A percentile compares a stretch with the other conserved stretches of the same genome.
Evolutionary conservation across 108 stramenopile species (phyloP).

Genomic region (Nitzschia sp.): DNA sequence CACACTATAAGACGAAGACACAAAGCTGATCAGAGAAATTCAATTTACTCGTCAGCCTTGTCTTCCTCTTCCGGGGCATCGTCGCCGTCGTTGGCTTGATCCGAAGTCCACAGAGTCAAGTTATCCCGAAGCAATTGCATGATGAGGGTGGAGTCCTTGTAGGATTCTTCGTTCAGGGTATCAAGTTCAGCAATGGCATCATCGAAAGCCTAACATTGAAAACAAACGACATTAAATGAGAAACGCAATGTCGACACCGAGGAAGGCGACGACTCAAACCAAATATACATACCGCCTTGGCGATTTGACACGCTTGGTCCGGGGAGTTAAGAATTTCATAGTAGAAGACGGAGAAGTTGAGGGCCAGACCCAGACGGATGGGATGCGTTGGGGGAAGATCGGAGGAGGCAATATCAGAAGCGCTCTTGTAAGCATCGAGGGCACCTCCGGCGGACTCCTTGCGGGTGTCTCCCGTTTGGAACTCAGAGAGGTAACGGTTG

Average conservation of each 20-base stretch:
- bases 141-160: constrained; percentile 99
- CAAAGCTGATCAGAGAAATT: constrained; percentile 4
- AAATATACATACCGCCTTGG: constrained; percentile 68
- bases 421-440: constrained; percentile 97
- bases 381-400: constrained; percentile 99
- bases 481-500: constrained; percentile 98
- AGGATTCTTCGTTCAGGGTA: constrained; percentile 98
- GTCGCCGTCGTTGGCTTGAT: constrained; percentile 86
- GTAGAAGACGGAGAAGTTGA: constrained; percentile 99
- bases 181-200: constrained; percentile 99
- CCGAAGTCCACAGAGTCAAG: constrained; percentile 99
- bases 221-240: background rate
- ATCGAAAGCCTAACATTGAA: constrained; percentile 90
- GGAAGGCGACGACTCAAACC: background rate
- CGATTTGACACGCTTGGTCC: constrained; percentile 94
- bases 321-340: constrained; percentile 99
- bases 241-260: background rate
- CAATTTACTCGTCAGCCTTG: constrained; percentile 27
- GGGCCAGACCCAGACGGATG: constrained; percentile 99
- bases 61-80: constrained; percentile 55
- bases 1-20: background rate
- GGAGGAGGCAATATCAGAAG: constrained; percentile 91
- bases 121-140: constrained; percentile 99
- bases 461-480: constrained; percentile 86
- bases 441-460: constrained; percentile 92